Percentiles rank a stretch among this genome's conserved stretches.
phyloP scores from a whole-genome alignment of 2,329 filamentous ascomycete species.

The Colletotrichum tropicale region DNA sequence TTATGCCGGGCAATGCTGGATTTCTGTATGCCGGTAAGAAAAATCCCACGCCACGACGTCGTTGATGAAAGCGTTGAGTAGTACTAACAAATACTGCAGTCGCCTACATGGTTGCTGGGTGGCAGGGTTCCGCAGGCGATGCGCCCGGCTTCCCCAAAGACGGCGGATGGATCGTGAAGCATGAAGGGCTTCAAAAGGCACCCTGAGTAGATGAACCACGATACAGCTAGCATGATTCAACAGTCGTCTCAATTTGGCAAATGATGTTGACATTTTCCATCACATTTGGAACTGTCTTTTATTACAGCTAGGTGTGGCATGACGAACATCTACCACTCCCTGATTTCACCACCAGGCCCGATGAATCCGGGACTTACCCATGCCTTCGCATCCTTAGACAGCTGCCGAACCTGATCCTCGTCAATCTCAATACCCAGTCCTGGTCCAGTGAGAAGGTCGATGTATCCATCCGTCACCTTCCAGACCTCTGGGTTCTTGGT shows the following conservation, averaged over 20 bases:
- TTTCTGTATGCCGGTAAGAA: slow-evolving; percentile 38
- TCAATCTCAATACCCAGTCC: slow-evolving; percentile 75
- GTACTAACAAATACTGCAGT: no score
- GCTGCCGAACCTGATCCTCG: slow-evolving; percentile 67
- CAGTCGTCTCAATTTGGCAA: fast-evolving
- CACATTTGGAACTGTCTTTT: no score
- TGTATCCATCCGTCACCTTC: slow-evolving; percentile 69
- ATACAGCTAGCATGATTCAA: fast-evolving
- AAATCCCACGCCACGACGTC: no score
- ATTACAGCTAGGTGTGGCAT: fast-evolving
- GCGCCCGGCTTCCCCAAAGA: slow-evolving; percentile 39
- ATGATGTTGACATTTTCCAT: no score
- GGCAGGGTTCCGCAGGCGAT: slow-evolving; percentile 24
- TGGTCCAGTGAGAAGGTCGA: slow-evolving; percentile 61
- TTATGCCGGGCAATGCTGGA: slow-evolving; percentile 41
- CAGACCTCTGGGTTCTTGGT: slow-evolving; percentile 69
- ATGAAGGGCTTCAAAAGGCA: slow-evolving; percentile 37
- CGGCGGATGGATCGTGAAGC: slow-evolving; percentile 36
- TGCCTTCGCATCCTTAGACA: slow-evolving; percentile 61
- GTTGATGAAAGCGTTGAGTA: no score
- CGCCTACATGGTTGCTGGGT: slow-evolving; percentile 35
- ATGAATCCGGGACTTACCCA: slow-evolving; percentile 73
- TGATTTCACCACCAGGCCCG: slow-evolving; percentile 68
- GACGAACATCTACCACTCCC: slow-evolving; percentile 63
- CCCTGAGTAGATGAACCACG: not conserved